Evolutionary conservation across 2,329 filamentous ascomycete species (phyloP).

Genomic region (Aspergillus luchuensis): DNA sequence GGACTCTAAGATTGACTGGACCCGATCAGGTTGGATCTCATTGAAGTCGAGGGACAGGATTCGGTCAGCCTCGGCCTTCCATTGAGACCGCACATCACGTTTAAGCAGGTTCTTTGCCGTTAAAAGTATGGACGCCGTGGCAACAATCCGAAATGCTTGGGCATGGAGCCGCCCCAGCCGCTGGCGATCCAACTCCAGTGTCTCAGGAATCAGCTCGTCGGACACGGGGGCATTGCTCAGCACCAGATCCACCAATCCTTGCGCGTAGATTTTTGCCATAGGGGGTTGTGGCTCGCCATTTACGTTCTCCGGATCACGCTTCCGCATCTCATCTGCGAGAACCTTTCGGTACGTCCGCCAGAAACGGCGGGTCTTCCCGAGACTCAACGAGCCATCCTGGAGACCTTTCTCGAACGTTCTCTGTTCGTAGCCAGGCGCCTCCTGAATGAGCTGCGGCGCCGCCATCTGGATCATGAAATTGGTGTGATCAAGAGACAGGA

Average conservation of each 20-base stretch:
- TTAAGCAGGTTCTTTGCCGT: constrained; percentile 68
- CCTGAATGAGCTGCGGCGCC: constrained; percentile 62
- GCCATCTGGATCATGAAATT: constrained; percentile 66
- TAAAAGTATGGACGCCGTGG: constrained; percentile 63
- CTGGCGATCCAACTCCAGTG: constrained; percentile 57
- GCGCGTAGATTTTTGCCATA: constrained; percentile 55
- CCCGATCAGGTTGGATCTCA: constrained; percentile 43
- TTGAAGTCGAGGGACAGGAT: constrained; percentile 56
- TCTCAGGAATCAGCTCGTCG: constrained; percentile 60
- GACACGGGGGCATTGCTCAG: constrained; percentile 56
- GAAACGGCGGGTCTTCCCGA: constrained; percentile 58
- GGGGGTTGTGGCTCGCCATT: constrained; percentile 40
- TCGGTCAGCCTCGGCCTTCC: constrained; percentile 63
- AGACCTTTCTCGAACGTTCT: constrained; percentile 60
- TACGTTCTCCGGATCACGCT: constrained; percentile 44
- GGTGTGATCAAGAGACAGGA: constrained; percentile 64
- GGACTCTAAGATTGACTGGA: constrained; percentile 51
- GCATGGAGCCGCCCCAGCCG: constrained; percentile 57
- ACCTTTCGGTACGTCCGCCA: constrained; percentile 49
- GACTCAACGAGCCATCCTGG: constrained; percentile 51
- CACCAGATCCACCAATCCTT: constrained; percentile 61
- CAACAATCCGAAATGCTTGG: constrained; percentile 59
- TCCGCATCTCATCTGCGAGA: constrained; percentile 54
- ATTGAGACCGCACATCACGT: constrained; percentile 64
- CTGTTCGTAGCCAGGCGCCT: constrained; percentile 63